Percentiles rank a stretch among this genome's conserved stretches.
Evolutionary conservation across 352 stramenopile genomes (phyloP).

Genomic region (Globisporangium perplexum): DNA sequence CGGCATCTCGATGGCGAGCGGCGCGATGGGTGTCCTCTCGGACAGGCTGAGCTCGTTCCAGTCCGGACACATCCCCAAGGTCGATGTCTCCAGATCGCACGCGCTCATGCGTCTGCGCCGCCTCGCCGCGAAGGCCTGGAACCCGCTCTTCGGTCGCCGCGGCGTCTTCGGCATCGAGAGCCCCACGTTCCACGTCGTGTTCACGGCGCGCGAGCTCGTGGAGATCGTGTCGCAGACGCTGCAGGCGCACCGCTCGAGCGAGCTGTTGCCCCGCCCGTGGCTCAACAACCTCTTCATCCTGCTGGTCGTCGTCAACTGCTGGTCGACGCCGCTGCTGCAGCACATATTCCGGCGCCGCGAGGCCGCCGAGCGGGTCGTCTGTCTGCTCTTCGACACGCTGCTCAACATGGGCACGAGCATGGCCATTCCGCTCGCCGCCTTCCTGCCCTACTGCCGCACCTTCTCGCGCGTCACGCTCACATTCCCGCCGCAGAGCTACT

Average conservation of each 20-base stretch:
- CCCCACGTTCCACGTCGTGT: slow-evolving; percentile 2
- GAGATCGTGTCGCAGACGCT: slow-evolving; percentile 14
- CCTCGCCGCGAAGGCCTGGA: not conserved
- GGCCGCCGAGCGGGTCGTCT: slow-evolving; percentile 13
- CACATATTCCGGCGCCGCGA: not conserved
- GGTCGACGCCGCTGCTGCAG: slow-evolving; percentile 12
- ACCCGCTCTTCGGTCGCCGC: not conserved
- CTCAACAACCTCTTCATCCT: slow-evolving; percentile 4
- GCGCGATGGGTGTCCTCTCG: not conserved
- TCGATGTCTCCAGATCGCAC: too few species aligned
- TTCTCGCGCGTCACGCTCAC: slow-evolving; percentile 9
- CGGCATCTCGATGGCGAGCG: not conserved
- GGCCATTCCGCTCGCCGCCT: slow-evolving; percentile 13
- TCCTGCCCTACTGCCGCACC: slow-evolving; percentile 16
- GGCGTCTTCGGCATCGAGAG: slow-evolving; percentile 15
- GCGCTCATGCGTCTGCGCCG: too few species aligned
- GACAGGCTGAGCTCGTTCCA: too few species aligned
- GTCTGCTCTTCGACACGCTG: slow-evolving; percentile 12
- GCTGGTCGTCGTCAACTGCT: slow-evolving; percentile 11
- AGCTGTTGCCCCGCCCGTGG: not conserved
- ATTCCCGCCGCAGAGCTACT: slow-evolving; percentile 14
- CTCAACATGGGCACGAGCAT: slow-evolving; percentile 17
- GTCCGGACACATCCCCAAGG: too few species aligned
- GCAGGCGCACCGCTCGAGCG: slow-evolving; percentile 16
- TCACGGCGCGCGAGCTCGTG: slow-evolving; percentile 8